Evolutionary conservation across 345 rosid species (phyloP), one percentile per base, ranked within the genome.

Genomic region (Balakata baccata): DNA sequence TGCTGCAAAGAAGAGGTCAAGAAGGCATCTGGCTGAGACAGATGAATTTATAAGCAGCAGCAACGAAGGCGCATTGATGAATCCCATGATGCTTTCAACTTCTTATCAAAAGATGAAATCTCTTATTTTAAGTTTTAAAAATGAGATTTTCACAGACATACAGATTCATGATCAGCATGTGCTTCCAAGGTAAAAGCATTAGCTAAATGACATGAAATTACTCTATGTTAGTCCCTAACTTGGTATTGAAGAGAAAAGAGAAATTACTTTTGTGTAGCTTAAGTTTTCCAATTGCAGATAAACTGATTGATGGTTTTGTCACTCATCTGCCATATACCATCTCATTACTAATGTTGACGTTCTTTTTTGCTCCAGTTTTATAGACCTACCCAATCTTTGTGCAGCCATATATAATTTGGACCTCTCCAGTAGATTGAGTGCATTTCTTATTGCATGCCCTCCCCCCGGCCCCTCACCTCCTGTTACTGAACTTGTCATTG

Each of bases 1-100:
- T 72, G 80, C 80, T 77, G 76, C 80, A 20, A 72, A 53, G 46
- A 77, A 77, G 72, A 77, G 76, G 56, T 77, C 80, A 72, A 72
- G 64, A 43, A 72, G 69, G 69, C 76, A 77, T 61, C 2, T 77
- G 63, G 37, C 68, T 37, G 80, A 71, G 61, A 72, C 49, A 47
- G 80, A 77, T 77, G 80, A 72, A n/a, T 50, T 72, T 50, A 67
- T 68, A 59, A 66, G 38, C 69, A 50, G 38, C 69, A 50, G 57
- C 69, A 68, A 25, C 37, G 80, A 68, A 50, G 67, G 39, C 20
- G 7, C 73, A 2, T 13, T 72, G 64, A 49, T 52, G 51, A 77
- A 77, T 72, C 62, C 76, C 13, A 8, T 60, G 41, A 41, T 71
- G 8, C 29, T 77, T 50, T 47, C 64, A 66, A 66, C 72, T n/a